Evolutionary conservation across 2,329 filamentous ascomycete genomes (phyloP).

Genomic region (Penicillium sp.): DNA sequence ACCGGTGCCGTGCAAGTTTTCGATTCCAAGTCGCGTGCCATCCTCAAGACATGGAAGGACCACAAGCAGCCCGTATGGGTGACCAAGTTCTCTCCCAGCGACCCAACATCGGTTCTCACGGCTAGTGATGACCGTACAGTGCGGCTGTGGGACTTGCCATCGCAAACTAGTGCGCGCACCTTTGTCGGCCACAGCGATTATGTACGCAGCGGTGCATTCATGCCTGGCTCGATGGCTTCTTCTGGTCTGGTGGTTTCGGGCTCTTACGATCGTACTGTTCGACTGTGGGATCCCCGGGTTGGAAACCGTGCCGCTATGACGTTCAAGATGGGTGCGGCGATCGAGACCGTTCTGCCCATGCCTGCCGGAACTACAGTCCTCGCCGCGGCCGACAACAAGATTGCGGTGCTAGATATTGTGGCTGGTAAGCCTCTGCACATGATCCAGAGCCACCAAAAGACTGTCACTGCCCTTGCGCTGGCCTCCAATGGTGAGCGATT

Average conservation of each 20-base stretch:
- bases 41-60: slow-evolving; percentile 90
- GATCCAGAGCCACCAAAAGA: slow-evolving; percentile 95
- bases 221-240: slow-evolving; percentile 63
- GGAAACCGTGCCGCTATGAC: slow-evolving; percentile 73
- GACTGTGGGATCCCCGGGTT: slow-evolving; percentile 85
- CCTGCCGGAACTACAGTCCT: slow-evolving; percentile 82
- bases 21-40: slow-evolving; percentile 82
- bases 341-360: slow-evolving; percentile 85
- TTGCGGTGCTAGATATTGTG: slow-evolving; percentile 88
- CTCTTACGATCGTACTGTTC: slow-evolving; percentile 90
- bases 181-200: slow-evolving; percentile 91
- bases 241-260: slow-evolving; percentile 78
- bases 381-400: slow-evolving; percentile 77
- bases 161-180: slow-evolving; percentile 68
- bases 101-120: slow-evolving; percentile 82
- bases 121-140: slow-evolving; percentile 92
- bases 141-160: slow-evolving; percentile 87
- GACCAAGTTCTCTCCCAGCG: slow-evolving; percentile 85
- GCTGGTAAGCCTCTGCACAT: slow-evolving; percentile 83
- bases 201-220: slow-evolving; percentile 80
- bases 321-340: slow-evolving; percentile 87
- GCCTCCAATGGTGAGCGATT: slow-evolving; percentile 78
- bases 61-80: slow-evolving; percentile 94
- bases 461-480: slow-evolving; percentile 80
- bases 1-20: slow-evolving; percentile 92